Percentiles rank a stretch among this genome's conserved stretches.
These are phyloP conservation scores for Globisporangium heterothallicum DNA, from an alignment of 352 stramenopile genomes.

Conservation along the genomic window DNA sequence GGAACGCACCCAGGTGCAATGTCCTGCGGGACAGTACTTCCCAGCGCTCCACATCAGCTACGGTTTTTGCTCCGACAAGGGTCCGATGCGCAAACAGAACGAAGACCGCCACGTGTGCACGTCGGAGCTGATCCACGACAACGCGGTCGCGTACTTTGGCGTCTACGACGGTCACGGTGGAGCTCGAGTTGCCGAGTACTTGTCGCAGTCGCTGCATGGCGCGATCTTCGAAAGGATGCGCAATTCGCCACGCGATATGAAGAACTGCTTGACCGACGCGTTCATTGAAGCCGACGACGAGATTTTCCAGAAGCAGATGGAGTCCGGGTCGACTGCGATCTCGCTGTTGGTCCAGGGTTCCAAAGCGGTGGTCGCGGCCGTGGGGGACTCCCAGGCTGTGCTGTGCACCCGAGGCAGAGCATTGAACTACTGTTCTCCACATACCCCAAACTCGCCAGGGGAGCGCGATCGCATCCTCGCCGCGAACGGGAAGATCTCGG, in stretches of 20 bases:
- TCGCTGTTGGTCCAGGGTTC: slow-evolving; percentile 51
- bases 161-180: slow-evolving; percentile 83
- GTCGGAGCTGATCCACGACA: slow-evolving; percentile 40
- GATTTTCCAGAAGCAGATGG: slow-evolving; percentile 66
- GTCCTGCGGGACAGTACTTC: slow-evolving; percentile 47
- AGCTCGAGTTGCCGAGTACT: slow-evolving; percentile 56
- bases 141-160: slow-evolving; percentile 76
- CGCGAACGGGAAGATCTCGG: slow-evolving; percentile 76
- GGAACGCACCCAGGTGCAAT: slow-evolving; percentile 57
- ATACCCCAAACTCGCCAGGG: slow-evolving; percentile 57
- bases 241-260: slow-evolving; percentile 29
- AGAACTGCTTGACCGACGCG: slow-evolving; percentile 30
- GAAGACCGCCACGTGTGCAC: slow-evolving; percentile 63
- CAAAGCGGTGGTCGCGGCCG: slow-evolving; percentile 51
- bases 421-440: slow-evolving; percentile 51
- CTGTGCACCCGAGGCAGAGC: slow-evolving; percentile 56
- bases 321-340: slow-evolving; percentile 70
- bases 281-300: slow-evolving; percentile 61
- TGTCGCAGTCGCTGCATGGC: slow-evolving; percentile 52
- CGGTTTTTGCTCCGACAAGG: slow-evolving; percentile 69
- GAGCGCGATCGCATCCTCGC: slow-evolving; percentile 80
- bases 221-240: slow-evolving; percentile 51
- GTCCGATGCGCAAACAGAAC: slow-evolving; percentile 66
- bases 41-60: slow-evolving; percentile 50
- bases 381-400: slow-evolving; percentile 79